These are phyloP conservation scores for Phytophthora sojae DNA, from an alignment of 352 stramenopile species.

Conservation along the genomic window DNA sequence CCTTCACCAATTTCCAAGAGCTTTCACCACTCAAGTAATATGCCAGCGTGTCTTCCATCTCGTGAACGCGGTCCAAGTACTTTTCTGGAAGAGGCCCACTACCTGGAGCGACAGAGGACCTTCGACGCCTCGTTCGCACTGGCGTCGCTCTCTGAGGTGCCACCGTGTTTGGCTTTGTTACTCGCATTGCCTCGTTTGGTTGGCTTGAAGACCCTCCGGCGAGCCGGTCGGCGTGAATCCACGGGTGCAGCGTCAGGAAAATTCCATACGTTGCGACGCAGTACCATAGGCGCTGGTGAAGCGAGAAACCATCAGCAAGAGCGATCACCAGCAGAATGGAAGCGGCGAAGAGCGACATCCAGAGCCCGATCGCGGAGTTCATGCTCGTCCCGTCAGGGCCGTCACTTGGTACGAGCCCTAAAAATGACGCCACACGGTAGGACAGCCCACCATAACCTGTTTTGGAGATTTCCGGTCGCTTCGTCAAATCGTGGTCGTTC, in stretches of 20 bases:
- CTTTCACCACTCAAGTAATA: constrained; percentile 51
- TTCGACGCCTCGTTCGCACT: constrained; percentile 2
- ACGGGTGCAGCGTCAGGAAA: constrained; percentile 65
- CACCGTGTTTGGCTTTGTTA: constrained; percentile 7
- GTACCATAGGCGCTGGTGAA: constrained; percentile 53
- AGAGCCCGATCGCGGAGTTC: constrained; percentile 57
- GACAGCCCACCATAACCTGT: constrained; percentile 15
- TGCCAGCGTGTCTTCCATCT: constrained; percentile 35
- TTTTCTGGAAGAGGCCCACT: constrained; percentile 25
- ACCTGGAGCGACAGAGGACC: background rate
- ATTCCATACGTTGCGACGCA: constrained; percentile 58
- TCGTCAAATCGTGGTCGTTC: constrained; percentile 11
- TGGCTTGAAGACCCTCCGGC: background rate
- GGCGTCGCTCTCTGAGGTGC: background rate
- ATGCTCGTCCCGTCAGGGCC: constrained; percentile 25
- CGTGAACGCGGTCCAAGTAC: constrained; percentile 32
- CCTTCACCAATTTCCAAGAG: constrained; percentile 52
- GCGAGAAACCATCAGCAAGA: constrained; percentile 49
- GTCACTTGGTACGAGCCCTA: constrained; percentile 34
- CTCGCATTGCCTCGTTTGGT: background rate
- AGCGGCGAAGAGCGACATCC: constrained; percentile 64
- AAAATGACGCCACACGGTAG: constrained; percentile 32
- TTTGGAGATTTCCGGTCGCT: constrained; percentile 7
- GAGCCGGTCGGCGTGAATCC: constrained; percentile 42
- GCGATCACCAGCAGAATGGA: constrained; percentile 56